Base-by-base conservation (phyloP, 176 grass and related monocot genomes). In the Microstegium vimineum region DNA sequence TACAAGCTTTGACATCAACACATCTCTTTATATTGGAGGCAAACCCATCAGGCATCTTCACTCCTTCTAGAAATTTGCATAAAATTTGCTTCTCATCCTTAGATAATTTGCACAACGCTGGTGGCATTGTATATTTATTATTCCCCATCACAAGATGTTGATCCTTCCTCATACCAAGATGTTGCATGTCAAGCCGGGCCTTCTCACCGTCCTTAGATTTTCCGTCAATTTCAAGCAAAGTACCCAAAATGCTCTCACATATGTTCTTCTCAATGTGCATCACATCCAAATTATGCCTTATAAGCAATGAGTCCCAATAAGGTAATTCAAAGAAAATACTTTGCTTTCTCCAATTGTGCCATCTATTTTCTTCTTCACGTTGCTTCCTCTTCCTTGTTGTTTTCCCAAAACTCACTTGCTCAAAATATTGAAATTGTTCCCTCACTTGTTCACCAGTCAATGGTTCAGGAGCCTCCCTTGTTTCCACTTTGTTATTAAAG, bases 211-310 rank as follows among this genome's bases (percentile, higher is more conserved):
- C 54, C 54, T 76, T 74, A 32, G 23, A 60, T 43, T 46, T 52
- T 26, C 28, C 26, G 36, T 38, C 61, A 6, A 56, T 67, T 1
- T 76, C 61, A 41, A 76, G 62, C n/a, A 77, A 30, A 10, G 60
- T 67, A 12, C 82, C 82, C 18, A 84, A 40, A 6, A 78, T 40
- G 54, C 54, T 62, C 4, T 76, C 54, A 61, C 22, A 76, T 0
- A 76, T 76, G 23, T 76, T 76, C 14, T 61, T 76, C 22, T 76
- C 22, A 36, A 76, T 76, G 34, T 74, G 30, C 72, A 74, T 74
- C 16, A 56, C 72, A 35, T 76, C 33, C 11, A 38, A 16, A 60
- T 76, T 60, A 8, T 60, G 73, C 4, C 52, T 76, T 25, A 25
- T 36, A 13, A 60, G 32, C 20, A 59, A 36, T 12, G 51, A 30